These are phyloP conservation scores for Raffaelea albimanens DNA, from an alignment of 2,329 filamentous ascomycete species.

Conservation along the genomic window DNA sequence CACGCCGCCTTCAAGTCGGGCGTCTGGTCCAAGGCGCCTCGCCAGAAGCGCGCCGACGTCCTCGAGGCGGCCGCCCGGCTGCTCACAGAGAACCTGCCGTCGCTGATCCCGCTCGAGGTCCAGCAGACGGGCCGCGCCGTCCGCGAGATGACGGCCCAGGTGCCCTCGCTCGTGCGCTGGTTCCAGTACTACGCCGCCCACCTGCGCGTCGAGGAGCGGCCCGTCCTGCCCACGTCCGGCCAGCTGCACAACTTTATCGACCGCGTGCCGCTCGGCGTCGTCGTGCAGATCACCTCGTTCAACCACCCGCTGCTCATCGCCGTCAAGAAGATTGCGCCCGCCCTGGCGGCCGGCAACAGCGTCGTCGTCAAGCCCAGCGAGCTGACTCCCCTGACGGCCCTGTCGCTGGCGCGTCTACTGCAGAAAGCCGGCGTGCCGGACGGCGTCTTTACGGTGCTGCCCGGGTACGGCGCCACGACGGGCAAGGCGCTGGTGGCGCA, in stretches of 20 bases:
- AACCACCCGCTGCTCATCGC: conserved; percentile 50
- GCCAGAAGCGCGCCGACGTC: conserved; percentile 50
- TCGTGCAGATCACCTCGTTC: conserved; percentile 47
- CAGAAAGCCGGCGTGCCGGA: conserved; percentile 60
- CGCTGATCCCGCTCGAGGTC: conserved; percentile 55
- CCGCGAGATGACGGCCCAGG: conserved; percentile 60
- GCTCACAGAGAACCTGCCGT: conserved; percentile 40
- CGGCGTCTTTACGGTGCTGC: conserved; percentile 57
- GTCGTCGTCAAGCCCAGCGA: conserved; percentile 55
- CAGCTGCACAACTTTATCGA: conserved; percentile 48
- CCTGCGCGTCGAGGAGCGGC: conserved; percentile 56
- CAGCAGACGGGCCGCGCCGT: conserved; percentile 58
- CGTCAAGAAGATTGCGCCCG: conserved; percentile 51
- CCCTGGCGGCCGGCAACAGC: conserved; percentile 48
- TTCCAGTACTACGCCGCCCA: conserved; percentile 62
- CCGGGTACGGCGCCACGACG: conserved; percentile 42
- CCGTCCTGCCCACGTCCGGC: conserved; percentile 55
- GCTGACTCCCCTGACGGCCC: conserved; percentile 51
- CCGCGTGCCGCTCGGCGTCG: conserved; percentile 47
- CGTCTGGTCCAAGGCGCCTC: conserved; percentile 46
- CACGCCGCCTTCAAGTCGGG: conserved; percentile 39
- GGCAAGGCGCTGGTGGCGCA: conserved; percentile 45
- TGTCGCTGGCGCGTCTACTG: conserved; percentile 49
- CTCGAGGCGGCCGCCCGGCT: conserved; percentile 50
- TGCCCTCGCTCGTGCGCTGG: conserved; percentile 57